Evolutionary conservation across 371 early-diverging fungal species (phyloP), one percentile per base, ranked within the genome.

Genomic region (Mortierella sp.): DNA sequence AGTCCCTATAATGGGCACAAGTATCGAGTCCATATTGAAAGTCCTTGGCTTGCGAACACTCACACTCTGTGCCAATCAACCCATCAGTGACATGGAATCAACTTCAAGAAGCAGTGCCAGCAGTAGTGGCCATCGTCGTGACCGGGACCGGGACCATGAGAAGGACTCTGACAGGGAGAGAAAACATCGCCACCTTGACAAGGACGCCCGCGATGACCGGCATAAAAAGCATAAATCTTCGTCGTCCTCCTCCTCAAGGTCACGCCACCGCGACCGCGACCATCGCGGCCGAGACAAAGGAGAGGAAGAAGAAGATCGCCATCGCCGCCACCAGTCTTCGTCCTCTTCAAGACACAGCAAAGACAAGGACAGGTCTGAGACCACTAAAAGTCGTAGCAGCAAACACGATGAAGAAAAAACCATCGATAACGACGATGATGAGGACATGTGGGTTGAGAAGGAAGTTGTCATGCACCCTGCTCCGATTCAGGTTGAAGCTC

Each of bases 401-500:
- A 57, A 53, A 30, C 48, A 37, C 7, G 65, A 55, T 21, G 48
- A 26, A 12, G 55, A 44, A 12, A 54, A 55, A 15, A 34, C 44
- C 17, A 51, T 42, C 9, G 31, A 24, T n/a, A 53, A n/a, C 27
- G 52, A 51, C 43, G 64, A 44, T n/a, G 31, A 62, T 19, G 78
- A 78, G 6, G 67, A 61, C 26, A 72, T 78, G 78, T 78, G 78
- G 78, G 78, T 78, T 28, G 78, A 78, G 27, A 78, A 71, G 51
- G 67, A 72, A 14, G 31, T 63, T 9, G 65, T 42, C 6, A 51
- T 65, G n/a, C 60, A 55, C 32, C 23, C 50, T 2, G 17, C 49
- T 4, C 49, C 65, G 17, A 11, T 48, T 12, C 47, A 32, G 6
- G 11, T 32, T 7, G 48, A 23, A 8, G 34, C 50, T 14, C n/a